These are phyloP conservation scores for Iris pallida DNA, from an alignment of 116 monocot species.

Conservation along the genomic window DNA sequence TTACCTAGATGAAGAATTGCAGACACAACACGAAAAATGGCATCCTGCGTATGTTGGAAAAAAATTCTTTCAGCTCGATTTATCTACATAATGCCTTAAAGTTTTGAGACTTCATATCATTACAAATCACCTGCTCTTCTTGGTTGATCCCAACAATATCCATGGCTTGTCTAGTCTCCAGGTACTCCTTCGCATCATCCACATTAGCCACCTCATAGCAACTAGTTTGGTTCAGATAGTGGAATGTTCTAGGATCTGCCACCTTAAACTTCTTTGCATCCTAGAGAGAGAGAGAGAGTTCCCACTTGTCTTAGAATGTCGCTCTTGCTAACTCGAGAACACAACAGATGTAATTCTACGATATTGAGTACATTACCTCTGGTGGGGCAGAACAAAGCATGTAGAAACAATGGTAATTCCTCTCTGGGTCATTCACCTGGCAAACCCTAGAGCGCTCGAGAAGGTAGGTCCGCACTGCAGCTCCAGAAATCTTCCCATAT, in stretches of 20 bases:
- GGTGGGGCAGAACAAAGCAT: slow-evolving; percentile 93
- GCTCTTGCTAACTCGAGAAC: too few species aligned
- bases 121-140: slow-evolving; percentile 78
- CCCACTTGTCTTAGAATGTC: too few species aligned
- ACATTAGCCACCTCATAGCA: slow-evolving; percentile 91
- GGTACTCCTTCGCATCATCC: slow-evolving; percentile 90
- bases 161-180: slow-evolving; percentile 93
- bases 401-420: slow-evolving; percentile 98
- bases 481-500: slow-evolving; percentile 95
- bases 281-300: slow-evolving; percentile 28
- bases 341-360: too few species aligned
- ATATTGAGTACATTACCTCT: slow-evolving; percentile 45
- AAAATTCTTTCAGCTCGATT: neutral
- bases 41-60: slow-evolving; percentile 49
- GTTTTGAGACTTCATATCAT: neutral
- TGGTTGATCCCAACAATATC: slow-evolving; percentile 87
- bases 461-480: slow-evolving; percentile 90
- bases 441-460: slow-evolving; percentile 94
- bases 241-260: slow-evolving; percentile 64
- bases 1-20: slow-evolving; percentile 95
- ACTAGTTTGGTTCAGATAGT: slow-evolving; percentile 88
- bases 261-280: slow-evolving; percentile 83
- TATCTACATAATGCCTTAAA: neutral
- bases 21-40: slow-evolving; percentile 87
- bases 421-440: slow-evolving; percentile 93